Percentiles rank a stretch among this genome's conserved stretches.
These are phyloP conservation scores for Yamadazyma insecticola DNA, from an alignment of 805 yeast species.

Conservation along the genomic window DNA sequence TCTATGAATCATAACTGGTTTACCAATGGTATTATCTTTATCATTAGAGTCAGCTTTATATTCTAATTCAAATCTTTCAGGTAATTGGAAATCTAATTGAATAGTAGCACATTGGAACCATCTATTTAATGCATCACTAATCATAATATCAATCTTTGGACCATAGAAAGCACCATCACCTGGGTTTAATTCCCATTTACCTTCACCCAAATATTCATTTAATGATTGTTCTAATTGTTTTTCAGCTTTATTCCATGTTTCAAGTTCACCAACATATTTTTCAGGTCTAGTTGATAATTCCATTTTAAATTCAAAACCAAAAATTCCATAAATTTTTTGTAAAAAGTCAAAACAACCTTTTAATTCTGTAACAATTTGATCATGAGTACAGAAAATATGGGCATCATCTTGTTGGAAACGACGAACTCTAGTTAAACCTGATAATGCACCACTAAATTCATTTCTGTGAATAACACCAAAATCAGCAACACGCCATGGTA, in stretches of 20 bases:
- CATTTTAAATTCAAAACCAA: conserved; percentile 95
- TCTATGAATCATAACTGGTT: conserved; percentile 99
- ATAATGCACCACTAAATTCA: conserved; percentile 91
- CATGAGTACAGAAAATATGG: conserved; percentile 92
- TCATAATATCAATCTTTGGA: conserved; percentile 94
- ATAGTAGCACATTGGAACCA: conserved; percentile 99
- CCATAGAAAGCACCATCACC: conserved; percentile 98
- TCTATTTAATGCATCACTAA: conserved; percentile 89
- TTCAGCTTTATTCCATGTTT: conserved; percentile 93
- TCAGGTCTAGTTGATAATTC: conserved; percentile 97
- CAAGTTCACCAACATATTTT: conserved; percentile 89
- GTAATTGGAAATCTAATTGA: conserved; percentile 98
- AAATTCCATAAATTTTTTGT: conserved; percentile 79
- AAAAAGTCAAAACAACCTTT: conserved; percentile 81
- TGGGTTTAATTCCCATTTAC: conserved; percentile 89
- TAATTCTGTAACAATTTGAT: conserved; percentile 85
- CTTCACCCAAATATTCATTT: conserved; percentile 70
- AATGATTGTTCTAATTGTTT: conserved; percentile 75
- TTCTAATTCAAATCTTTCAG: conserved; percentile 86
- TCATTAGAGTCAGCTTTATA: conserved; percentile 65
- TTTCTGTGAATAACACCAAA: conserved; percentile 97
- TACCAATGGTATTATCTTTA: conserved; percentile 51
- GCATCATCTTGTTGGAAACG: conserved; percentile 99
- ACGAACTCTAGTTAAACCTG: conserved; percentile 91
- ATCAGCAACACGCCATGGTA: conserved; percentile 99